These are phyloP conservation scores for Macrophomina pseudophaseolina DNA, from an alignment of 2,329 filamentous ascomycete genomes.

Conservation along the genomic window DNA sequence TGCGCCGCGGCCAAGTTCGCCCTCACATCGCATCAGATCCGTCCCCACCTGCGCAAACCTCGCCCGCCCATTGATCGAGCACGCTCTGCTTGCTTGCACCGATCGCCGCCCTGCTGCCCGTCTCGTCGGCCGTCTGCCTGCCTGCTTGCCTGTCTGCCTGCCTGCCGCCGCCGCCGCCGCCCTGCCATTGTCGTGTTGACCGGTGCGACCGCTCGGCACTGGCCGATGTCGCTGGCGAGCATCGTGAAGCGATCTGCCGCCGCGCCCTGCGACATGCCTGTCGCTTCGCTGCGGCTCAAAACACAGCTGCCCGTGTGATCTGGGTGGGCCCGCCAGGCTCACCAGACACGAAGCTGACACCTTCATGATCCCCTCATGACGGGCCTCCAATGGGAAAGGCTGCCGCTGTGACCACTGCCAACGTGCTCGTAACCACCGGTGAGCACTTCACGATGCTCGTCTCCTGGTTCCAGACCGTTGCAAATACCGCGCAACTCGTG, in stretches of 20 bases:
- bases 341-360: slow-evolving; percentile 23
- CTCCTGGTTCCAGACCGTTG: slow-evolving; percentile 11
- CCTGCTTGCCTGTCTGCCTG: too few species aligned
- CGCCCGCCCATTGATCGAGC: slow-evolving; percentile 3
- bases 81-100: background rate
- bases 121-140: background rate
- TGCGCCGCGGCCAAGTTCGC: slow-evolving; percentile 17
- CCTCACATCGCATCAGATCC: slow-evolving; percentile 23
- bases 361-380: slow-evolving; percentile 23
- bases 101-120: slow-evolving; percentile 8
- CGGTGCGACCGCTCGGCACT: background rate
- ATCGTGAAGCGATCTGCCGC: background rate
- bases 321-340: slow-evolving; percentile 9
- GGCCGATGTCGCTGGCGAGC: slow-evolving; percentile 16
- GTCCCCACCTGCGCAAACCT: slow-evolving; percentile 2
- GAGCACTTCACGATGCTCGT: background rate
- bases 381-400: slow-evolving; percentile 14
- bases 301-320: slow-evolving; percentile 12
- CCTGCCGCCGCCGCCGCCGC: background rate
- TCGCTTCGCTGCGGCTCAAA: slow-evolving; percentile 20
- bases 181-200: background rate
- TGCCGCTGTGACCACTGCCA: background rate
- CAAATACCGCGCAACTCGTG: slow-evolving; percentile 14
- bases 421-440: slow-evolving; percentile 3
- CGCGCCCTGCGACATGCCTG: slow-evolving; percentile 6